Percentiles rank a stretch among this genome's conserved stretches.
Conservation (phyloP, 192 early-diverging fungal species). For the Dimargaris cristalligena region DNA sequence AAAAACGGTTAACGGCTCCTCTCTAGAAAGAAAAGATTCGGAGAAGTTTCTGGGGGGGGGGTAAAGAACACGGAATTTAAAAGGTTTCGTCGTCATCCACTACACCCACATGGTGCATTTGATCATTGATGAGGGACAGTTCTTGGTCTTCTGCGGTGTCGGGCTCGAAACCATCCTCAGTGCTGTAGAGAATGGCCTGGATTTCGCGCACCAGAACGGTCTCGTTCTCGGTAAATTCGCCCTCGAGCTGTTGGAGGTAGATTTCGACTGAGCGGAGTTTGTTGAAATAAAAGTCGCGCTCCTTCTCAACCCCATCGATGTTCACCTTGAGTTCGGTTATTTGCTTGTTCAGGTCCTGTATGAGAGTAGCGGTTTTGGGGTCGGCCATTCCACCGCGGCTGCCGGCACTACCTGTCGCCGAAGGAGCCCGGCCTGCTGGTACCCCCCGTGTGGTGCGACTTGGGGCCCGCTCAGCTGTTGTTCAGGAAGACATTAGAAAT, state of each 20-base stretch:
- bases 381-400: conserved; percentile 12
- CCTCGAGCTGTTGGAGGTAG: conserved; percentile 65
- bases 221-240: conserved; percentile 26
- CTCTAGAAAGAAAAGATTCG: too few species aligned
- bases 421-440: conserved; percentile 1
- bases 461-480: not conserved
- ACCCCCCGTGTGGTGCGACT: conserved; percentile 1
- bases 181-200: conserved; percentile 83
- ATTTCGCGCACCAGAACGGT: conserved; percentile 54
- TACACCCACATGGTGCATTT: conserved; percentile 13
- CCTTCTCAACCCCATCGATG: conserved; percentile 86
- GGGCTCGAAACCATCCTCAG: conserved; percentile 31
- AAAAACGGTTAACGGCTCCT: too few species aligned
- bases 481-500: too few species aligned
- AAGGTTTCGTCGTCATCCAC: conserved; percentile 46
- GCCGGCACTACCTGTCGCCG: conserved; percentile 5
- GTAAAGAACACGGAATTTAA: too few species aligned
- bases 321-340: conserved; percentile 64
- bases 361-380: conserved; percentile 36
- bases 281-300: conserved; percentile 92
- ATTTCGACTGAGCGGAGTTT: conserved; percentile 93
- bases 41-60: too few species aligned
- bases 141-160: conserved; percentile 11
- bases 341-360: conserved; percentile 63
- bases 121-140: not conserved